Evolutionary conservation across 2,329 filamentous ascomycete species (phyloP), one percentile per base, ranked within the genome.

Genomic region (Apiospora pterosperma): DNA sequence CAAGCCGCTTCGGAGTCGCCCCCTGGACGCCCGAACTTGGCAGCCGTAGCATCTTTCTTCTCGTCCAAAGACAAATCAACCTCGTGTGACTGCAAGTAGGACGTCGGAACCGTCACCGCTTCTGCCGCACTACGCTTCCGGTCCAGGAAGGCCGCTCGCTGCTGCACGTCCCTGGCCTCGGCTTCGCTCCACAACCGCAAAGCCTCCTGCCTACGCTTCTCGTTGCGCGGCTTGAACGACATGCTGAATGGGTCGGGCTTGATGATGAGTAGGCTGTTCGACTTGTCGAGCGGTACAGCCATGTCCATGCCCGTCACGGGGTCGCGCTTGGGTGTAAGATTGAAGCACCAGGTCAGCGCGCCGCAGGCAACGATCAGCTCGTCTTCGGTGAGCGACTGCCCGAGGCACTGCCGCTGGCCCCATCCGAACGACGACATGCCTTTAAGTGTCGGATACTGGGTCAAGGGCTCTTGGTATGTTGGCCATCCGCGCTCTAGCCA

Each of bases 191-290:
- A 82, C 21, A 78, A 65, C 8, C 70, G 66, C 16, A 78, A 67
- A 8, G 80, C 77, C 65, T 80, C 77, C 48, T 73, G 67, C 65
- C 74, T 75, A 19, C 81, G 76, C 10, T 68, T 69, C 60, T 76
- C 75, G 62, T 78, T 84, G 58, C 84, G 74, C 4, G 82, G 81
- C 72, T 85, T 80, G 63, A 86, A 85, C 1, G 76, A 77, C 82
- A 86, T 84, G 70, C 84, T 74, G 69, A 84, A 86, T 0, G 80
- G 78, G 67, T 86, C 82, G 0, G 84, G 84, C 76, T 85, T 85
- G 75, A 85, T 80, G 69, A 86, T 85, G 19, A 86, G 78, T 16
- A 85, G 75, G 5, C 82, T 84, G 70, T 85, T 85, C 42, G 79
- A 83, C 75, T 84, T 84, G 71, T 84, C 73, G 4, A 80, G 67